A percentile compares a stretch with the other conserved stretches of the same genome.
Evolutionary conservation across 345 rosid species (phyloP).

Genomic region (Dovyalis caffra): DNA sequence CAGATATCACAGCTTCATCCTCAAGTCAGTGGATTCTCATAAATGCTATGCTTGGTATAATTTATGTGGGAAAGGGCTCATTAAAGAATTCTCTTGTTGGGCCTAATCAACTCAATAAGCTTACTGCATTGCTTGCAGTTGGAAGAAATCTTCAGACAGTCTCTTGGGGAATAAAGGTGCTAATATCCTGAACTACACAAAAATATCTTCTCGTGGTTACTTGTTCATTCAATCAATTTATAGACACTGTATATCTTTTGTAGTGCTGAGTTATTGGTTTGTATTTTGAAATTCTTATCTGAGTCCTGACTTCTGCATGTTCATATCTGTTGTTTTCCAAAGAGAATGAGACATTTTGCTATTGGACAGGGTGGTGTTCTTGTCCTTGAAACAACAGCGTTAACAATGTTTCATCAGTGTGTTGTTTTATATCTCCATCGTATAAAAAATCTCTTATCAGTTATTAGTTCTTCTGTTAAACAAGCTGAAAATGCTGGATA

Average conservation of each 20-base stretch:
- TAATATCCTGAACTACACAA: conserved; percentile 11
- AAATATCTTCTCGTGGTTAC: conserved; percentile 12
- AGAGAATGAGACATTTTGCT: conserved; percentile 34
- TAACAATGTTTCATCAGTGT: conserved; percentile 44
- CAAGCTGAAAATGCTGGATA: conserved; percentile 34
- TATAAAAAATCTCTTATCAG: conserved; percentile 33
- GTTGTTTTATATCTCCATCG: conserved; percentile 41
- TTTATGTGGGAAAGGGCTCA: conserved; percentile 50
- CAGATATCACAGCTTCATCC: conserved; percentile 31
- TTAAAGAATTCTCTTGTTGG: conserved; percentile 47
- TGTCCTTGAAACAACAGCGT: conserved; percentile 60
- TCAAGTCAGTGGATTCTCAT: conserved; percentile 46
- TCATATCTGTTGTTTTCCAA: conserved; percentile 15
- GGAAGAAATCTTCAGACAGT: conserved; percentile 53
- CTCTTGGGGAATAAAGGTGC: conserved; percentile 65
- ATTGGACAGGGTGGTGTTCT: conserved; percentile 73
- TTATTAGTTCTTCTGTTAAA: conserved; percentile 31
- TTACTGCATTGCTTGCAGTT: conserved; percentile 54
- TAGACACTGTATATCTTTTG: neutral
- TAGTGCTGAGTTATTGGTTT: neutral
- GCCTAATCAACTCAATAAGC: conserved; percentile 51
- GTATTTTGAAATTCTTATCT: neutral
- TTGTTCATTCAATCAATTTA: neutral
- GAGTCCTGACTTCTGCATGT: conserved; percentile 4
- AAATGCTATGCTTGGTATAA: conserved; percentile 43